Evolutionary conservation across 768 basidiomycete species (phyloP), one percentile per base, ranked within the genome.

Genomic region (Panaeolus papilionaceus): DNA sequence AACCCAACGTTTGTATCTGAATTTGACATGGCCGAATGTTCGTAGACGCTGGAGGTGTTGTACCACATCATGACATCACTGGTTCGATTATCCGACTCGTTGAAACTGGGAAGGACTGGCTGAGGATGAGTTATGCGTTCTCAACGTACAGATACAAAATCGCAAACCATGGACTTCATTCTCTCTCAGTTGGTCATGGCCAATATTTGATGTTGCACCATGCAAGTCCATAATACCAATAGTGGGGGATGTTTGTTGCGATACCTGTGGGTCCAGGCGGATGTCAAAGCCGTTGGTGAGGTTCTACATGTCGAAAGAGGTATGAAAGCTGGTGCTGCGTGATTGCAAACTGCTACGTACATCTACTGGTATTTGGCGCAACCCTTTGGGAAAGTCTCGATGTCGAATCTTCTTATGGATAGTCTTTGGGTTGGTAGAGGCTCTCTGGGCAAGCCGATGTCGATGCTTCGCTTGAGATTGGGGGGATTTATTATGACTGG

Each of bases 241-340:
- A 12, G 54, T 49, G 7, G 47, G 47, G 2, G 47, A 49, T 4
- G 47, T 58, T 28, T 58, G 28, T 37, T 28, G 54, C 14, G 54
- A 28, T 16, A 58, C 54, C n/a, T 58, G 54, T 0, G 54, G 54
- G 14, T 58, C 26, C 6, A 58, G 14, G 28, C 54, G 54, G 33
- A 37, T 58, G 7, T 58, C 54, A 16, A 58, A 58, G 10, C 26
- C 54, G 33, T 58, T 58, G 54, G 54, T 33, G 28, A 58, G 54
- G 14, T 58, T 58, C 54, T 58, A 58, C 3, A n/a, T 28, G 26
- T 33, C 33, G 10, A 18, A 7, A 23, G 4, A 49, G 54, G 49
- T n/a, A 9, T 33, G 26, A 58, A 58, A 14, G 28, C 54, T 9
- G 33, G 12, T 3, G 18, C 2, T 1, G 16, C 18, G 12, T 58